Conservation (phyloP, 139 green algal genomes). For the Marvania coccoides region DNA sequence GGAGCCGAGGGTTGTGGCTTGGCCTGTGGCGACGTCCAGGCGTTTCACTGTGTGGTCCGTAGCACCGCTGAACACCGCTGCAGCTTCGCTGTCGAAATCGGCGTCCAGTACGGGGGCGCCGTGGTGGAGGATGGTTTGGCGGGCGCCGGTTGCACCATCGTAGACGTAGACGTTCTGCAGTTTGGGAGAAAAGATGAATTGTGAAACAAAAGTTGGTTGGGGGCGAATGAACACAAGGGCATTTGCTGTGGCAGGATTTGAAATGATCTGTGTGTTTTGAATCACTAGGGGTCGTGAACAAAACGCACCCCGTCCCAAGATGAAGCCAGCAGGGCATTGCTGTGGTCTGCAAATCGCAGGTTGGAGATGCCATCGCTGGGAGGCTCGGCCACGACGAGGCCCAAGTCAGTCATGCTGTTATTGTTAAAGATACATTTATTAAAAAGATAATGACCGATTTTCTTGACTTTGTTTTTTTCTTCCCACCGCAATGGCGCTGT, state of each 20-base stretch:
- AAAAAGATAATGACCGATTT: too few species aligned
- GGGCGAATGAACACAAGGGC: background rate
- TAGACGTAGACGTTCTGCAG: slow-evolving; percentile 58
- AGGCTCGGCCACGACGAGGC: slow-evolving; percentile 25
- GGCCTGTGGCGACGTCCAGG: slow-evolving; percentile 44
- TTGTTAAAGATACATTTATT: too few species aligned
- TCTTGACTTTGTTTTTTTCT: too few species aligned
- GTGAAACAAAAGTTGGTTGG: background rate
- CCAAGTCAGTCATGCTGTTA: slow-evolving; percentile 8
- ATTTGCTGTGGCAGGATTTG: background rate
- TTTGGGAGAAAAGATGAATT: background rate
- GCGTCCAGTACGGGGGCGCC: slow-evolving; percentile 62
- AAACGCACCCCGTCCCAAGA: slow-evolving; percentile 65
- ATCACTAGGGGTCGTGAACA: background rate
- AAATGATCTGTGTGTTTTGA: background rate
- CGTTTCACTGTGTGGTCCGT: slow-evolving; percentile 53
- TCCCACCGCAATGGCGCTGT: too few species aligned
- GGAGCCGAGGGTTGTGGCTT: slow-evolving; percentile 26
- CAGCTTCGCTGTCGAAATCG: slow-evolving; percentile 47
- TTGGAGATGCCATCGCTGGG: slow-evolving; percentile 59
- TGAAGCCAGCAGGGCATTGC: slow-evolving; percentile 49
- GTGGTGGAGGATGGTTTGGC: slow-evolving; percentile 35
- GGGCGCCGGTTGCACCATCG: slow-evolving; percentile 28
- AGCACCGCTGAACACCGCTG: slow-evolving; percentile 39
- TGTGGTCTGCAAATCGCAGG: slow-evolving; percentile 43